Base-by-base conservation (phyloP, 2,329 filamentous ascomycete genomes). In the Colletotrichum phormii region DNA sequence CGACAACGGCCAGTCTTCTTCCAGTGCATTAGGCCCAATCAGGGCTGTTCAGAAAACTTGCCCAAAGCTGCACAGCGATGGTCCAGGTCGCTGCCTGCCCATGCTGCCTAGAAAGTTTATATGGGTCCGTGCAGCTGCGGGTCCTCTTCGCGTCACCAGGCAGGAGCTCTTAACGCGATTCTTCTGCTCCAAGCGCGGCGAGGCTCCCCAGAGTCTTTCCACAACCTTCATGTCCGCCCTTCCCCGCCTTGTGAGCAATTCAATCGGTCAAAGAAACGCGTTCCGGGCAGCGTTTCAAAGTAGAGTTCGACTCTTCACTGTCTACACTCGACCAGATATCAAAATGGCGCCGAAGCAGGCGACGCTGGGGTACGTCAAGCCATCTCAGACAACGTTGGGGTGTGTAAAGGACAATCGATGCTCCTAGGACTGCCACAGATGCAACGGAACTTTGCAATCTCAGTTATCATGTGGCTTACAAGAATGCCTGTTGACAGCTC, bases 301-400 rank as follows among this genome's bases (percentile, higher is more conserved):
- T 15, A 11, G 54, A 7, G 22, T 18, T 29, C 71, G 60, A 68
- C 18, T 60, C 24, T 58, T 59, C 49, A 42, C 42, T 31, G 31
- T 67, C 26, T 33, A 46, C 22, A 51, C 7, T 59, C 66, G n/a
- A 37, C 24, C 58, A n/a, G 12, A 31, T 24, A 18, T 77, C 76
- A 67, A 55, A 55, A 87, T 87, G 84, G 84, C 86, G 77, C 85
- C 85, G 55, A 95, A 94, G 81, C 95, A 97, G 85, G 91, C 93
- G 78, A 97, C 94, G 74, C 85, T 97, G 82, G 94, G 94, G 95
- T 97, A 97, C 85, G 95, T 96, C 75, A 92, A 90, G 83, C 85
- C 91, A 78, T 87, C 88, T 75, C 94, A 96, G 86, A 90, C 88
- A 80, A 94, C 92, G 77, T 85, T 96, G 82, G 89, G 92, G 93